Evolutionary conservation across 1,284 basidiomycete genomes (phyloP), one percentile per base, ranked within the genome.

Genomic region (Thelephora terrestris): DNA sequence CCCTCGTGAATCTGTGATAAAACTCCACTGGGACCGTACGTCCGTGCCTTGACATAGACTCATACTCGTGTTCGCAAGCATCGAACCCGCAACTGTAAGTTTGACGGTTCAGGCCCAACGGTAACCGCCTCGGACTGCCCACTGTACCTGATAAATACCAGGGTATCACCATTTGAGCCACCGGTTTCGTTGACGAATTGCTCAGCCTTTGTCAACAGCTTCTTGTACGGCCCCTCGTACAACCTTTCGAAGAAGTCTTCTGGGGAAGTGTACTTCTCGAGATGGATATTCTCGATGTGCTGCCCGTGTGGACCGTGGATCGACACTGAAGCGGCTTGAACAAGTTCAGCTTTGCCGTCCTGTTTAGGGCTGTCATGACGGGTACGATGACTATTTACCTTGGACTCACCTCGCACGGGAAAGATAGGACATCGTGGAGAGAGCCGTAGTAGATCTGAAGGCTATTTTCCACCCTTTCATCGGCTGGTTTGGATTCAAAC

Each of bases 1-100:
- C 91, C 2, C 68, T 71, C 0, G 91, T 85, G 58, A 97, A 96
- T 4, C 79, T 82, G 57, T 85, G 71, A 63, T 90, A 99, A 68
- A 97, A 97, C 0, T 80, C 78, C 0, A 81, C 75, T 0, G 95
- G 95, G 0, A 98, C 92, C 53, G 85, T 84, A n/a, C 92, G 82
- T 43, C 81, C 76, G 63, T 98, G 95, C 7, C 95, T 73, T 42
- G 91, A 91, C 95, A 99, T 99, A 5, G 83, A 85, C 4, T 79
- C 70, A 55, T 88, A 84, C 61, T 99, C 94, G 63, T 97, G 90
- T 58, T 93, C 85, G 51, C 85, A 91, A 0, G 93, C 94, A 57
- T 98, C 95, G 65, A 98, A 93, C 2, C 95, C 95, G 52, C 81
- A 86, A 53, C 84, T 85, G 47, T 38, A 40, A 48, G 54, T 16